Percentiles rank a stretch among this genome's conserved stretches.
Evolutionary conservation across 2,329 filamentous ascomycete species (phyloP).

Genomic region (Penicillium sclerotigenum): DNA sequence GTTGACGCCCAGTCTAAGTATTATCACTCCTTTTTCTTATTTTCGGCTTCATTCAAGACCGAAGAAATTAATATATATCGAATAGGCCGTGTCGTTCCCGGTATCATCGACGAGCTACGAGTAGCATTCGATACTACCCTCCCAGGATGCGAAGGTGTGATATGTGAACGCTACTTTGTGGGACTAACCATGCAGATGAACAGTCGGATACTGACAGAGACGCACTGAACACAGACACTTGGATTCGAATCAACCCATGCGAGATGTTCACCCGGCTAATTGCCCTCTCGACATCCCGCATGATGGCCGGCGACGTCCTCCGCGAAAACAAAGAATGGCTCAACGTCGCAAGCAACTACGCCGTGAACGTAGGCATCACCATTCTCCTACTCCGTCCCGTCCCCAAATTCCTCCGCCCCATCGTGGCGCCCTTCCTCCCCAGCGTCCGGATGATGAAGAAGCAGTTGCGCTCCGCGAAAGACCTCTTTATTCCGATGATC

Average conservation of each 20-base stretch:
- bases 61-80: not conserved
- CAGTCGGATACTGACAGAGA: not conserved
- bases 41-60: not conserved
- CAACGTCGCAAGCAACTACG: slow-evolving; percentile 33
- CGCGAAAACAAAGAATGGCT: slow-evolving; percentile 42
- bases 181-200: not conserved
- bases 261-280: slow-evolving; percentile 34
- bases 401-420: slow-evolving; percentile 34
- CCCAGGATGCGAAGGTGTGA: slow-evolving; percentile 24
- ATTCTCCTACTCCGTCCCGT: slow-evolving; percentile 33
- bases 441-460: slow-evolving; percentile 32
- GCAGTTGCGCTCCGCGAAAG: slow-evolving; percentile 30
- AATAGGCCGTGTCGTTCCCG: slow-evolving; percentile 25
- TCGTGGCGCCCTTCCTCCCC: slow-evolving; percentile 36
- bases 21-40: not conserved
- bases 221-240: slow-evolving; percentile 15
- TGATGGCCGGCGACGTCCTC: slow-evolving; percentile 40
- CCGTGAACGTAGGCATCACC: slow-evolving; percentile 35
- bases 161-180: not conserved
- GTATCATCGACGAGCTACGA: slow-evolving; percentile 27
- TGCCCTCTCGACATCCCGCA: slow-evolving; percentile 39
- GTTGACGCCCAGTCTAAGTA: slow-evolving; percentile 27
- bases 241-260: slow-evolving; percentile 24
- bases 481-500: slow-evolving; percentile 37
- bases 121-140: slow-evolving; percentile 24